phyloP scores from a whole-genome alignment of 306 rosid genomes.

The Dalbergia cochinchinensis region DNA sequence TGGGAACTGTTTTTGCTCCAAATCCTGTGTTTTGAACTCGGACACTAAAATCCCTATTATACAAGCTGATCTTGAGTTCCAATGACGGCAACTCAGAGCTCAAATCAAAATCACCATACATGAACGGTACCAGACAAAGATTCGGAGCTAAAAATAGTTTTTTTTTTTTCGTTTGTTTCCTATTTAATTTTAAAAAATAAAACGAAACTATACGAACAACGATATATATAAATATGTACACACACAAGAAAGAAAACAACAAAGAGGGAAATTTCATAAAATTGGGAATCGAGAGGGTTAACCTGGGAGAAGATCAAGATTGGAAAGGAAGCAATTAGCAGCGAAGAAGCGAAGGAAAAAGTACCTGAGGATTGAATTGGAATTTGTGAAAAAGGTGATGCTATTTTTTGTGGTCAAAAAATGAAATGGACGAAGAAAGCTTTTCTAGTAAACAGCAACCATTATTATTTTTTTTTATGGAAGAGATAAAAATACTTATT shows the following conservation, averaged over 20 bases:
- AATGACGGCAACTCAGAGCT: conserved; percentile 41
- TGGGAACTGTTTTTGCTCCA: conserved; percentile 16
- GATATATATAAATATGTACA: not conserved
- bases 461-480: no score
- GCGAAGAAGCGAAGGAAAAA: not conserved
- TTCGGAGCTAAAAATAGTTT: conserved; percentile 24
- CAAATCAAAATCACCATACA: conserved; percentile 49
- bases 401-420: no score
- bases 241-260: not conserved
- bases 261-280: not conserved
- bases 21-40: conserved; percentile 14
- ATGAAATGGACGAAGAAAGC: no score
- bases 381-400: no score
- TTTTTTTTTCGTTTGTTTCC: not conserved
- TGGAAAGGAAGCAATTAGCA: not conserved
- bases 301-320: not conserved
- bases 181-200: not conserved
- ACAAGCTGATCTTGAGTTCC: conserved; percentile 53
- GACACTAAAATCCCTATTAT: conserved; percentile 18
- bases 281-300: not conserved
- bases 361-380: conserved; percentile 3
- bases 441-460: no score
- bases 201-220: not conserved
- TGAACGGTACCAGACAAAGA: not conserved
- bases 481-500: no score